A percentile compares a stretch with the other conserved stretches of the same genome.
These are phyloP conservation scores for Arthrinium phaeospermum DNA, from an alignment of 2,329 filamentous ascomycete genomes.

Conservation along the genomic window DNA sequence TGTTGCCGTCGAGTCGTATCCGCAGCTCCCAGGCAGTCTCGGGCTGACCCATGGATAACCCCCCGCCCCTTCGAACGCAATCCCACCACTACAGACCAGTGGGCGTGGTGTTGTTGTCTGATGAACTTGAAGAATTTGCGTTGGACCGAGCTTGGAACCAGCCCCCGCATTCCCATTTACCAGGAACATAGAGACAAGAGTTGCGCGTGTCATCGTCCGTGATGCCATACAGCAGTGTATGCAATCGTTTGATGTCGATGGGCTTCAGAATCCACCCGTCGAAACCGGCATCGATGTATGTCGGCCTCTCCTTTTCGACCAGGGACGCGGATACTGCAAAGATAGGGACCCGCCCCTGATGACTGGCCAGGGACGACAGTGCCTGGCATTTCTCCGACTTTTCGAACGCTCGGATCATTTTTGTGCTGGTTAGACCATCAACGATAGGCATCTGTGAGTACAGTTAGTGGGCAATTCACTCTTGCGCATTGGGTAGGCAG, in stretches of 20 bases:
- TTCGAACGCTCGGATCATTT: constrained; percentile 81
- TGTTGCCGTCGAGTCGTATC: background rate
- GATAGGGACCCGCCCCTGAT: constrained; percentile 75
- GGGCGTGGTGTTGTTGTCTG: background rate
- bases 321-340: constrained; percentile 88
- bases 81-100: background rate
- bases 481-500: background rate
- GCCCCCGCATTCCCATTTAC: constrained; percentile 83
- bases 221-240: constrained; percentile 72
- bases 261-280: constrained; percentile 93
- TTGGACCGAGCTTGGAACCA: constrained; percentile 65
- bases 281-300: constrained; percentile 79
- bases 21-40: background rate
- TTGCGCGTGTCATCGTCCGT: constrained; percentile 63
- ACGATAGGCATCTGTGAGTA: constrained; percentile 83
- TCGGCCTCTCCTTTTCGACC: constrained; percentile 69
- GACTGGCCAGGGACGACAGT: constrained; percentile 63
- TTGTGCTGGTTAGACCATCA: constrained; percentile 80
- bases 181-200: constrained; percentile 70
- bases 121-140: background rate
- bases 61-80: background rate
- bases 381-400: constrained; percentile 51
- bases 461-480: background rate
- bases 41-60: background rate
- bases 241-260: constrained; percentile 79